These are phyloP conservation scores for Lizonia empirigonia DNA, from an alignment of 2,329 filamentous ascomycete genomes.

Conservation along the genomic window DNA sequence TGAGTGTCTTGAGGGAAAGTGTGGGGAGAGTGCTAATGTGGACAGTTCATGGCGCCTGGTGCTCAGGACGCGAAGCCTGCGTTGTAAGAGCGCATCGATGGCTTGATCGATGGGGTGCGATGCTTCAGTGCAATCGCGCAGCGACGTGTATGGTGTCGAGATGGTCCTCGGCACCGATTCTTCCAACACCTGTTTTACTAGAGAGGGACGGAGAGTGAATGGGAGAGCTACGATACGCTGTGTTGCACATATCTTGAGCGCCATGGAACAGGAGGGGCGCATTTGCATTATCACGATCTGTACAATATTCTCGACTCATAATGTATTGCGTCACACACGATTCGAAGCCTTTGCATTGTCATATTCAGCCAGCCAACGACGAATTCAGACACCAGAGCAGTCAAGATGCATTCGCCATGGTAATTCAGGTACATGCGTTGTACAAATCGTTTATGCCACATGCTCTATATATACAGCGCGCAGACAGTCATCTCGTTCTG, in stretches of 20 bases:
- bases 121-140: not conserved
- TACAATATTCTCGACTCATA: constrained; percentile 41
- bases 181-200: constrained; percentile 34
- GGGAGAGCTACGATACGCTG: constrained; percentile 19
- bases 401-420: not conserved
- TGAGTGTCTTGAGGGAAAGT: constrained; percentile 1
- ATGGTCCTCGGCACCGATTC: constrained; percentile 13
- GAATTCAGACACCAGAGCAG: no score
- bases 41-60: constrained; percentile 45
- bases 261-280: constrained; percentile 13
- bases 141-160: not conserved
- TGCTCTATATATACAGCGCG: constrained; percentile 44
- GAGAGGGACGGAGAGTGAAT: constrained; percentile 12
- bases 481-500: constrained; percentile 19
- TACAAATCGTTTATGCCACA: constrained; percentile 23
- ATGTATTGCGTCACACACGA: constrained; percentile 32
- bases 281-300: constrained; percentile 25
- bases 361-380: no score
- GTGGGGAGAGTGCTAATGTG: constrained; percentile 15
- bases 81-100: constrained; percentile 34
- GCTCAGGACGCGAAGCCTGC: constrained; percentile 43
- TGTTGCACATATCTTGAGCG: constrained; percentile 20
- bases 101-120: not conserved
- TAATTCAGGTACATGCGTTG: constrained; percentile 10
- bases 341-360: no score